Conservation (phyloP, 176 grass and related monocot species). For the Avena insularis region DNA sequence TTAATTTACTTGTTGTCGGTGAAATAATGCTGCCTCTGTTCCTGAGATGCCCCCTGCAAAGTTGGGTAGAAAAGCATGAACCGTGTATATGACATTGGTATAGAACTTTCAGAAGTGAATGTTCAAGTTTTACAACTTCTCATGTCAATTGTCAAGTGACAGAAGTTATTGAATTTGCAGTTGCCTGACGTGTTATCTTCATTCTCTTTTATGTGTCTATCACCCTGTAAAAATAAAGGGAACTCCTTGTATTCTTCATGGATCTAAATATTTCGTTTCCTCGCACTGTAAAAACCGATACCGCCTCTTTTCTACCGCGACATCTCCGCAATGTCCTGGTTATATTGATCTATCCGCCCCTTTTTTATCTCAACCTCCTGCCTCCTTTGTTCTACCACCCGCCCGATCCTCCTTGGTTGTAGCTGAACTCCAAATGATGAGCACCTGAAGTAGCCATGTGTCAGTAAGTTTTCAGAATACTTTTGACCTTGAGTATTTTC, state of each 20-base stretch:
- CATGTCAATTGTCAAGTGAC: no score
- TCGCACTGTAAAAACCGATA: not conserved
- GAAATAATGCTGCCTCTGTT: not conserved
- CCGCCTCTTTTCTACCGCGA: conserved; percentile 27
- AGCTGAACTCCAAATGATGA: no score
- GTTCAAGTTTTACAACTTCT: no score
- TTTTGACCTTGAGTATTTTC: no score
- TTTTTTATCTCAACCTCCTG: conserved; percentile 80
- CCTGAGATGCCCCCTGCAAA: not conserved
- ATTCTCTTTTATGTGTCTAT: no score
- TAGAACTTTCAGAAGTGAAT: not conserved
- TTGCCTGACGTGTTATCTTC: no score
- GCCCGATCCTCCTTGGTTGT: conserved; percentile 42
- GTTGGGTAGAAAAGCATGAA: not conserved
- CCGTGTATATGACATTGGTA: not conserved
- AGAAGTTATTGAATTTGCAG: no score
- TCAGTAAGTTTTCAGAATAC: no score
- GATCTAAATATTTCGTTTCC: no score
- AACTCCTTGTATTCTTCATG: no score
- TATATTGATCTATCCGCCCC: conserved; percentile 83
- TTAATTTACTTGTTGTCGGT: not conserved
- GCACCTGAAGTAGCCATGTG: no score
- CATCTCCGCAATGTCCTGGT: conserved; percentile 56
- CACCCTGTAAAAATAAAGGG: no score
- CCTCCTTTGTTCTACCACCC: conserved; percentile 76